These are phyloP conservation scores for Cordyceps fumosorosea DNA, from an alignment of 2,329 filamentous ascomycete species.

Conservation along the genomic window DNA sequence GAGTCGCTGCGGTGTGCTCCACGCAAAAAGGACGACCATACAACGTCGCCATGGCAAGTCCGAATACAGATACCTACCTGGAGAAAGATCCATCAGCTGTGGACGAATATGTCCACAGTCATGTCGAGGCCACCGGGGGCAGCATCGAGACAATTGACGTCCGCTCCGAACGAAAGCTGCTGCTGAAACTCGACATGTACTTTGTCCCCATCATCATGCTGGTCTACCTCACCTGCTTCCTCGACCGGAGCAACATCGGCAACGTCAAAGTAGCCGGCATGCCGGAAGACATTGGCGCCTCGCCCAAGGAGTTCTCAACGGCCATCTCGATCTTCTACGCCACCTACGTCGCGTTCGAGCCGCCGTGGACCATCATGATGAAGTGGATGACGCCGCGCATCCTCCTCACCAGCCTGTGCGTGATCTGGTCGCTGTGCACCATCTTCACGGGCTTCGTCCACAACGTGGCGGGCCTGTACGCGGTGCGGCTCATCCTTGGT, in stretches of 20 bases:
- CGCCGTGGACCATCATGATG: constrained; percentile 26
- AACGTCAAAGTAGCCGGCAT: constrained; percentile 29
- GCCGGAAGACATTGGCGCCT: constrained; percentile 26
- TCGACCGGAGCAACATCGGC: constrained; percentile 48
- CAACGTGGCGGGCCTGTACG: constrained; percentile 22
- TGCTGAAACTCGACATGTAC: constrained; percentile 27
- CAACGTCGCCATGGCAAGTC: not conserved
- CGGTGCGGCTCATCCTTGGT: constrained; percentile 20
- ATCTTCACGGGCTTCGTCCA: constrained; percentile 25
- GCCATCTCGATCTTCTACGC: constrained; percentile 28
- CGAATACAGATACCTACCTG: not conserved
- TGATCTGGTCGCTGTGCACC: constrained; percentile 23
- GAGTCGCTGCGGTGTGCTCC: not conserved
- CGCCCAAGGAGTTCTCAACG: constrained; percentile 25
- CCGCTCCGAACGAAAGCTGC: constrained; percentile 22
- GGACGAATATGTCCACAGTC: not conserved
- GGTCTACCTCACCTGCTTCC: constrained; percentile 47
- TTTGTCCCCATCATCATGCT: constrained; percentile 44
- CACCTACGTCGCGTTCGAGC: constrained; percentile 26
- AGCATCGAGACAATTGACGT: constrained; percentile 22
- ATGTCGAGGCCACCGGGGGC: not conserved
- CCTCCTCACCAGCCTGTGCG: constrained; percentile 22
- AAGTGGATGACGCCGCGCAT: constrained; percentile 27
- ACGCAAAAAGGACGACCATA: too few relatives aligned
- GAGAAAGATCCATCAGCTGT: not conserved